Evolutionary conservation across 345 rosid species (phyloP).

Genomic region (Cochlearia excelsa): DNA sequence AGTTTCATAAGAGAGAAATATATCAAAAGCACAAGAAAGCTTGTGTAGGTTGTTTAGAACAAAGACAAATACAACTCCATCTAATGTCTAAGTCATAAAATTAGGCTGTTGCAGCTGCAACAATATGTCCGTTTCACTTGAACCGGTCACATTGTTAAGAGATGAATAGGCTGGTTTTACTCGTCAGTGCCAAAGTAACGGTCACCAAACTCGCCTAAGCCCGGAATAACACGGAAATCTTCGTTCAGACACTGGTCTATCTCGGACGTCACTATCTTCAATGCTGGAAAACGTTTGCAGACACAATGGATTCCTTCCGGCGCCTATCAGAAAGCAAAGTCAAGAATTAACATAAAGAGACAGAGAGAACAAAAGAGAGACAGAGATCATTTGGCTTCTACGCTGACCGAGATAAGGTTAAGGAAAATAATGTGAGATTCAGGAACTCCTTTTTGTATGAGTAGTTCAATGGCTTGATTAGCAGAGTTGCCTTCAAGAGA

Average conservation of each 20-base stretch:
- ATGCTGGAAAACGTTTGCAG: conserved; percentile 67
- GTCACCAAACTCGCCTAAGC: conserved; percentile 97
- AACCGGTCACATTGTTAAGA: conserved; percentile 5
- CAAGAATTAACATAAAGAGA: too few relatives aligned
- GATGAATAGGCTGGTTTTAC: conserved; percentile 36
- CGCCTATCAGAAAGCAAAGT: conserved; percentile 70
- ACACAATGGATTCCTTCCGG: conserved; percentile 97
- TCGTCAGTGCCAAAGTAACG: conserved; percentile 98
- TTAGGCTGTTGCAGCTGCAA: neutral
- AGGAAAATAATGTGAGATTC: conserved; percentile 94
- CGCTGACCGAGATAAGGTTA: conserved; percentile 83
- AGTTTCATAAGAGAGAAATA: neutral
- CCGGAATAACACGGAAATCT: conserved; percentile 92
- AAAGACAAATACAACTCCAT: conserved; percentile 10
- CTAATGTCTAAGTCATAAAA: conserved; percentile 4
- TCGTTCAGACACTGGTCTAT: conserved; percentile 78
- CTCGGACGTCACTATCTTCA: conserved; percentile 96
- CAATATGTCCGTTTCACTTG: conserved; percentile 6
- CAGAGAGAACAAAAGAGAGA: neutral
- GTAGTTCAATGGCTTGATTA: conserved; percentile 84
- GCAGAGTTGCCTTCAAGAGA: conserved; percentile 77
- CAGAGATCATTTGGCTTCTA: too few relatives aligned
- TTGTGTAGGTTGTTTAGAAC: conserved; percentile 1
- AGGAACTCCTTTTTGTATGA: conserved; percentile 89
- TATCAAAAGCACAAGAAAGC: neutral